A percentile compares a stretch with the other conserved stretches of the same genome.
These are phyloP conservation scores for Rhynchosporium graminicola DNA, from an alignment of 2,329 filamentous ascomycete species.

Conservation along the genomic window DNA sequence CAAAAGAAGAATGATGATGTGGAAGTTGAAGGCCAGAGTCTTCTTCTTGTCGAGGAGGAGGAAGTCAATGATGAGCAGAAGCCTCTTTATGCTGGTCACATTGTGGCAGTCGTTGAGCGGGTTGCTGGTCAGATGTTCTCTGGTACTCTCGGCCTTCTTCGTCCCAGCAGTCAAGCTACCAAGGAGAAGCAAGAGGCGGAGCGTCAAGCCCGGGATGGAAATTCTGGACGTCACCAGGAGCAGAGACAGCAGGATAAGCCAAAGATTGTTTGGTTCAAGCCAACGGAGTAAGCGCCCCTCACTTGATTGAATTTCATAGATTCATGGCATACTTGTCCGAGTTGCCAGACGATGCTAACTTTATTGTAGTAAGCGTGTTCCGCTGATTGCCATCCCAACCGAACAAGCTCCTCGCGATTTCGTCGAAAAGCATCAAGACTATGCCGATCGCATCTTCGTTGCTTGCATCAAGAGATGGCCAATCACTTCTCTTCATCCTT, in stretches of 20 bases:
- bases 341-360: not conserved
- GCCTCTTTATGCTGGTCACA: slow-evolving; percentile 92
- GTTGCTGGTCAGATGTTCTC: slow-evolving; percentile 99
- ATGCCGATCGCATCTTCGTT: slow-evolving; percentile 96
- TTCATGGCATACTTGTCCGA: too few relatives aligned
- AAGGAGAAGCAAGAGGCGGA: slow-evolving; percentile 99
- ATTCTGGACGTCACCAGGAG: slow-evolving; percentile 68
- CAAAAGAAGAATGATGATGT: slow-evolving; percentile 99
- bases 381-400: slow-evolving; percentile 95
- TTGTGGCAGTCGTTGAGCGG: slow-evolving; percentile 96
- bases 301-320: not conserved
- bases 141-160: slow-evolving; percentile 87
- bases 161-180: slow-evolving; percentile 95
- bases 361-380: slow-evolving; percentile 73
- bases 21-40: slow-evolving; percentile 95
- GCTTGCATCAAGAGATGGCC: slow-evolving; percentile 99
- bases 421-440: slow-evolving; percentile 97
- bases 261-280: slow-evolving; percentile 99
- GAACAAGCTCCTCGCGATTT: slow-evolving; percentile 98
- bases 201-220: slow-evolving; percentile 84
- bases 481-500: slow-evolving; percentile 98
- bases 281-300: slow-evolving; percentile 63
- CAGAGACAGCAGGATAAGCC: slow-evolving; percentile 91
- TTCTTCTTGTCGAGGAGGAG: slow-evolving; percentile 95
- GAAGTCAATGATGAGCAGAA: slow-evolving; percentile 99